Percentiles rank a stretch among this genome's conserved stretches.
These are phyloP conservation scores for Sphagnum magellanicum DNA, from an alignment of 228 moss, liverwort and hornwort species.

Conservation along the genomic window DNA sequence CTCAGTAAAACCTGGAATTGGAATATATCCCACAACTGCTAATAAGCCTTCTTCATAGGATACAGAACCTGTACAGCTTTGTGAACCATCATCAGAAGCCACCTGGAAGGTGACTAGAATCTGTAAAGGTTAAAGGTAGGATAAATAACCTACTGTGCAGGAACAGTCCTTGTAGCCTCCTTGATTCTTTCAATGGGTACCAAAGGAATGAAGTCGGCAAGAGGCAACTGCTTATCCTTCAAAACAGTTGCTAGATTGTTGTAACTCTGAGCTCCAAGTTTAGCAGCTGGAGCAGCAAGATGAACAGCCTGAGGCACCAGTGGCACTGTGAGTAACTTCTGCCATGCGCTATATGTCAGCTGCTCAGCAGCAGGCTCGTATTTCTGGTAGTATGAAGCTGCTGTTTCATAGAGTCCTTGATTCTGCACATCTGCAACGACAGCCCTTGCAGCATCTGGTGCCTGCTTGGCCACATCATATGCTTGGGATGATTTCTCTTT, in stretches of 20 bases:
- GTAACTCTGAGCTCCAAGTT: conserved; percentile 59
- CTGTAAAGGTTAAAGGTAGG: too few relatives aligned
- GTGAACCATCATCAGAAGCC: too few relatives aligned
- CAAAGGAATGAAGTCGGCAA: conserved; percentile 54
- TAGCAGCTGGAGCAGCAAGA: conserved; percentile 47
- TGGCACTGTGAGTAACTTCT: conserved; percentile 50
- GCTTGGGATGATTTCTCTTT: conserved; percentile 63
- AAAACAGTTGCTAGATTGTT: conserved; percentile 52
- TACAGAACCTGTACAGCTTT: too few relatives aligned
- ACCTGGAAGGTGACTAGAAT: too few relatives aligned
- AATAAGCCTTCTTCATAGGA: too few relatives aligned
- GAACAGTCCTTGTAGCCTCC: conserved; percentile 23
- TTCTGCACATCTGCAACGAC: conserved; percentile 70
- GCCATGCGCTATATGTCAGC: conserved; percentile 58
- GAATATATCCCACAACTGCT: too few relatives aligned
- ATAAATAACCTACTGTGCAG: not conserved
- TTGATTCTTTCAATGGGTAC: conserved; percentile 71
- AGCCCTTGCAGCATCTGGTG: conserved; percentile 56
- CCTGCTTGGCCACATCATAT: conserved; percentile 53
- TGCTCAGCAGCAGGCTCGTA: conserved; percentile 78
- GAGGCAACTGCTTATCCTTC: conserved; percentile 53
- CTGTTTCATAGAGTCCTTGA: conserved; percentile 59
- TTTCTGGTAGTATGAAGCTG: conserved; percentile 43
- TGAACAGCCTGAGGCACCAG: conserved; percentile 64
- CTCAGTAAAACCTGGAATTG: too few relatives aligned